These are phyloP conservation scores for Styphnolobium japonicum DNA, from an alignment of 306 rosid genomes.

Conservation along the genomic window DNA sequence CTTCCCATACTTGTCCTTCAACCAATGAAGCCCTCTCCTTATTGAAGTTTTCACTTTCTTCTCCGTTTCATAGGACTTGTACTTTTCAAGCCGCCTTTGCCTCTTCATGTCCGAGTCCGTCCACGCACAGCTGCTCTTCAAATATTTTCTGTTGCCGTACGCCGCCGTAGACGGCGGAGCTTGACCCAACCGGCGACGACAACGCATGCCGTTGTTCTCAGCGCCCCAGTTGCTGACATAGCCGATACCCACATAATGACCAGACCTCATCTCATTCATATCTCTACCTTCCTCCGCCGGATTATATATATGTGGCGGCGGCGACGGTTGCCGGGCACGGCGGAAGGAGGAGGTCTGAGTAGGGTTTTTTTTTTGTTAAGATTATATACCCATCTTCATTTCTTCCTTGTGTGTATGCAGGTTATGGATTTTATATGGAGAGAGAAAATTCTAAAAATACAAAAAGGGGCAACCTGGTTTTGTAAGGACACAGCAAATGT, in stretches of 20 bases:
- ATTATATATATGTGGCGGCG: not conserved
- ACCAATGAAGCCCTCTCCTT: constrained; percentile 38
- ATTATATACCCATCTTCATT: not conserved
- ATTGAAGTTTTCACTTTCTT: constrained; percentile 17
- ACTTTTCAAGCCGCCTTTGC: constrained; percentile 29
- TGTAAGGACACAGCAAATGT: not conserved
- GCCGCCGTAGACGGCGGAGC: not conserved
- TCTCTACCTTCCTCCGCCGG: not conserved
- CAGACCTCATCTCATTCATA: not conserved
- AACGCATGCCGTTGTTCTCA: not conserved
- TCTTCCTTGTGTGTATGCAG: not conserved
- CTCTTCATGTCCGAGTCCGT: constrained; percentile 34
- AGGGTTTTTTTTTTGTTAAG: not conserved
- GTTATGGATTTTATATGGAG: not conserved
- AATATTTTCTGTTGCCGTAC: not conserved
- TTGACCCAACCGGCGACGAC: not conserved
- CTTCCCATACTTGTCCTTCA: constrained; percentile 33
- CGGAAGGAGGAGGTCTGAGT: not conserved
- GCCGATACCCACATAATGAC: not conserved
- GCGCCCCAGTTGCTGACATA: constrained; percentile 10
- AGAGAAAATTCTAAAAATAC: not conserved
- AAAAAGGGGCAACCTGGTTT: not conserved
- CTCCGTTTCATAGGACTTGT: constrained; percentile 24
- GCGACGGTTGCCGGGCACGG: not conserved
- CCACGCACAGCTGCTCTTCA: not conserved